Evolutionary conservation across 768 basidiomycete genomes (phyloP).

Genomic region (Phylloporus scabripes): DNA sequence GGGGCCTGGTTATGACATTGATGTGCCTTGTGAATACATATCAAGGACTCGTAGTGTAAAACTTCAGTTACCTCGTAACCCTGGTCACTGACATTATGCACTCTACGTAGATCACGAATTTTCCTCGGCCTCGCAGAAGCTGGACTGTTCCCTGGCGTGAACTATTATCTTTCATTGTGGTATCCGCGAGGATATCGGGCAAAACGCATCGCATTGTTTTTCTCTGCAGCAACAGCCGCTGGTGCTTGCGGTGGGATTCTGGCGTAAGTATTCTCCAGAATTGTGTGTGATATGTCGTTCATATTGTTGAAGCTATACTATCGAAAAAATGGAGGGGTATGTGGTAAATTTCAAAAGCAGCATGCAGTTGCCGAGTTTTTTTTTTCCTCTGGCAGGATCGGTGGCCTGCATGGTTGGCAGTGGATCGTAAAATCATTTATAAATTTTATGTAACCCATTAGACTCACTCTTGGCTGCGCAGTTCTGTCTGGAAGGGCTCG

Average conservation of each 20-base stretch:
- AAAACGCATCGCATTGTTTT: background rate
- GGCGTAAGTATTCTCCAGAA: background rate
- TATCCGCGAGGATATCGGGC: conserved; percentile 1
- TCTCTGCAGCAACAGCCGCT: background rate
- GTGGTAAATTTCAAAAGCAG: background rate
- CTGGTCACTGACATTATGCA: background rate
- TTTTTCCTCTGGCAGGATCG: background rate
- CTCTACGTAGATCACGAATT: background rate
- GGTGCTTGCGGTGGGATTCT: conserved; percentile 1
- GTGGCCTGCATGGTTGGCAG: conserved; percentile 3
- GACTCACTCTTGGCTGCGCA: background rate
- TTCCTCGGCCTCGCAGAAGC: conserved; percentile 1
- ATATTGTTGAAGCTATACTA: background rate
- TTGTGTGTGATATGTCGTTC: background rate
- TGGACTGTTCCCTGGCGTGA: background rate
- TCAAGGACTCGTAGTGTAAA: background rate
- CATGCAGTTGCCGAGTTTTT: background rate
- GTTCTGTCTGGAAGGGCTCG: conserved; percentile 2
- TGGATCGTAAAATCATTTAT: conserved; percentile 1
- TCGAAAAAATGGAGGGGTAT: conserved; percentile 4
- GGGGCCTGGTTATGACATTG: conserved; percentile 1
- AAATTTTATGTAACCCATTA: background rate
- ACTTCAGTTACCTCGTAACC: background rate
- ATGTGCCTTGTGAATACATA: conserved; percentile 1
- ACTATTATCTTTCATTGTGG: conserved; percentile 2